phyloP scores from a whole-genome alignment of 2,329 filamentous ascomycete species.

The Cladosporium sp. region DNA sequence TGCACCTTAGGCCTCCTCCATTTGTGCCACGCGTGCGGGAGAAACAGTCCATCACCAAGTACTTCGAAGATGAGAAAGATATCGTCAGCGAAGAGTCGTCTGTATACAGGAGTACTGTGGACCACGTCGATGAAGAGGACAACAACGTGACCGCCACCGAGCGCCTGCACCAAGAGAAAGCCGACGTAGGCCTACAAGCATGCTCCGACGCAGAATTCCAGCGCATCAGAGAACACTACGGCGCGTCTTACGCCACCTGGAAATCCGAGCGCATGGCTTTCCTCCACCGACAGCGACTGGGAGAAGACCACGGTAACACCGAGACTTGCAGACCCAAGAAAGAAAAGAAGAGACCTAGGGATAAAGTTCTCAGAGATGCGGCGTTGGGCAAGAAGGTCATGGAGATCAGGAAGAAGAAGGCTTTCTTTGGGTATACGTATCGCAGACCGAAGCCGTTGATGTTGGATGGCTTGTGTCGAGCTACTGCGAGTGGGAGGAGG shows the following conservation, averaged over 20 bases:
- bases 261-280: slow-evolving; percentile 22
- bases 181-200: slow-evolving; percentile 27
- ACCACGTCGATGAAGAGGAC: slow-evolving; percentile 15
- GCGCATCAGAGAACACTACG: slow-evolving; percentile 29
- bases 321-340: slow-evolving; percentile 38
- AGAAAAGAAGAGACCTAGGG: slow-evolving; percentile 75
- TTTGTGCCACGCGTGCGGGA: slow-evolving; percentile 68
- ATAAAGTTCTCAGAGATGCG: slow-evolving; percentile 75
- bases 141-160: slow-evolving; percentile 15
- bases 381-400: slow-evolving; percentile 64
- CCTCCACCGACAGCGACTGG: neutral
- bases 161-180: slow-evolving; percentile 24
- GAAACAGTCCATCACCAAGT: slow-evolving; percentile 61
- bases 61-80: slow-evolving; percentile 80
- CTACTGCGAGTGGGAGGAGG: slow-evolving; percentile 13
- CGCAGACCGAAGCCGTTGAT: slow-evolving; percentile 38
- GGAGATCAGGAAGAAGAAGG: slow-evolving; percentile 73
- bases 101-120: slow-evolving; percentile 21
- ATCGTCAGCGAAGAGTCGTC: slow-evolving; percentile 45
- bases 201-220: slow-evolving; percentile 27
- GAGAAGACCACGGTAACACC: neutral
- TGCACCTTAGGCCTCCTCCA: slow-evolving; percentile 69
- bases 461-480: slow-evolving; percentile 12
- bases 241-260: slow-evolving; percentile 27
- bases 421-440: slow-evolving; percentile 90